Percentiles rank a stretch among this genome's conserved stretches.
Conservation (phyloP, 345 rosid genomes). For the Eucalyptus leucophloia region DNA sequence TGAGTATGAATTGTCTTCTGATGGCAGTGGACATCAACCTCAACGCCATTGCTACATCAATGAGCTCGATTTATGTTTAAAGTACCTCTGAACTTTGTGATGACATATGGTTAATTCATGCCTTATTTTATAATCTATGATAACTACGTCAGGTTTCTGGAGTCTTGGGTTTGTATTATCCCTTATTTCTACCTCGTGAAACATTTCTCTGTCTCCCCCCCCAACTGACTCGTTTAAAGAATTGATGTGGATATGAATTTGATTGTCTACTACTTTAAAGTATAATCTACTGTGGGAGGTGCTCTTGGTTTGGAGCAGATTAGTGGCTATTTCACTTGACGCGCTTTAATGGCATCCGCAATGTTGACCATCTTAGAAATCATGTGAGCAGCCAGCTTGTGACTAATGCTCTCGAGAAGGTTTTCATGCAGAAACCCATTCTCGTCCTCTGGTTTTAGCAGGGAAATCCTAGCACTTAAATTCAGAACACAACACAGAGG, state of each 20-base stretch:
- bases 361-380: slow-evolving; percentile 23
- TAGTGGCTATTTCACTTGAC: not conserved
- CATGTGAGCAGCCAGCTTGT: slow-evolving; percentile 25
- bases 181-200: no score
- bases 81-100: not conserved
- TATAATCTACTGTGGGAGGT: not conserved
- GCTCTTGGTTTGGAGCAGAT: not conserved
- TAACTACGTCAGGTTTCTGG: not conserved
- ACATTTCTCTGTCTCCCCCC: not conserved
- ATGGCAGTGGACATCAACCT: not conserved
- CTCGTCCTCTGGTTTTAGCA: not conserved
- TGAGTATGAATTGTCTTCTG: not conserved
- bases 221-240: no score
- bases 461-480: no score
- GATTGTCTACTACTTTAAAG: no score
- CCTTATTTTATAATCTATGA: not conserved
- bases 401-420: slow-evolving; percentile 21
- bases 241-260: no score
- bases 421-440: slow-evolving; percentile 20
- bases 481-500: no score
- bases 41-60: not conserved
- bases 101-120: not conserved
- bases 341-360: slow-evolving; percentile 22
- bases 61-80: not conserved
- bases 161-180: not conserved